Percentiles rank a stretch among this genome's conserved stretches.
Evolutionary conservation across 345 rosid species (phyloP).

Genomic region (Corchorus capsularis): DNA sequence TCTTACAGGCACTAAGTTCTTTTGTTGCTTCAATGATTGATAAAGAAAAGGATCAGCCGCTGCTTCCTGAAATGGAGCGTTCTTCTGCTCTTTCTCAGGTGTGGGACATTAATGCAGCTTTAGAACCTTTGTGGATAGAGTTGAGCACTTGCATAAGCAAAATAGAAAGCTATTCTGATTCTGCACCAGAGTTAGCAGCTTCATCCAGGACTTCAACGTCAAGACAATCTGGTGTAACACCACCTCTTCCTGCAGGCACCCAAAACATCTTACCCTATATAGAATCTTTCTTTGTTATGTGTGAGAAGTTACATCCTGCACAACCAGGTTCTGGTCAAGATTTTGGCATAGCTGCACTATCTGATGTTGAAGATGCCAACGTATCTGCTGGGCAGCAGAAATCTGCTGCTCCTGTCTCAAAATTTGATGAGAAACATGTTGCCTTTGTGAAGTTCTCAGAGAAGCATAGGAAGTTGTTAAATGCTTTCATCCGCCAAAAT

Average conservation of each 20-base stretch:
- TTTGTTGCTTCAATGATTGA: slow-evolving; percentile 58
- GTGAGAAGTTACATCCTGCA: slow-evolving; percentile 83
- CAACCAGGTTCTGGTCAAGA: slow-evolving; percentile 72
- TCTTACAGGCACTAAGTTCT: slow-evolving; percentile 84
- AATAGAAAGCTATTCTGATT: slow-evolving; percentile 82
- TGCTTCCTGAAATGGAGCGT: slow-evolving; percentile 55
- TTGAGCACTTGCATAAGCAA: slow-evolving; percentile 89
- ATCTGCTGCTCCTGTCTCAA: slow-evolving; percentile 46
- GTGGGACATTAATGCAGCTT: slow-evolving; percentile 61
- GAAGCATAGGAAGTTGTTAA: slow-evolving; percentile 87
- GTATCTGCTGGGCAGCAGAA: slow-evolving; percentile 55
- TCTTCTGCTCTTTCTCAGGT: slow-evolving; percentile 66
- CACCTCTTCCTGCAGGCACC: slow-evolving; percentile 95
- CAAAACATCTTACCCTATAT: slow-evolving; percentile 95
- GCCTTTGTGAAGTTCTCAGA: slow-evolving; percentile 89
- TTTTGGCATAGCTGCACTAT: slow-evolving; percentile 43
- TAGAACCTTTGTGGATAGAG: slow-evolving; percentile 94
- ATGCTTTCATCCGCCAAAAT: slow-evolving; percentile 93
- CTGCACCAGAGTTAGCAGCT: slow-evolving; percentile 44
- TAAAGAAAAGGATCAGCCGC: slow-evolving; percentile 58
- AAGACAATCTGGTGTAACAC: slow-evolving; percentile 56
- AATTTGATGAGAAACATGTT: slow-evolving; percentile 75
- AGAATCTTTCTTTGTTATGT: slow-evolving; percentile 89
- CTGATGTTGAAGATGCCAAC: slow-evolving; percentile 70
- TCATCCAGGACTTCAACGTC: slow-evolving; percentile 50